Evolutionary conservation across 805 yeast genomes (phyloP).

Genomic region (Nakazawaea siamensis): DNA sequence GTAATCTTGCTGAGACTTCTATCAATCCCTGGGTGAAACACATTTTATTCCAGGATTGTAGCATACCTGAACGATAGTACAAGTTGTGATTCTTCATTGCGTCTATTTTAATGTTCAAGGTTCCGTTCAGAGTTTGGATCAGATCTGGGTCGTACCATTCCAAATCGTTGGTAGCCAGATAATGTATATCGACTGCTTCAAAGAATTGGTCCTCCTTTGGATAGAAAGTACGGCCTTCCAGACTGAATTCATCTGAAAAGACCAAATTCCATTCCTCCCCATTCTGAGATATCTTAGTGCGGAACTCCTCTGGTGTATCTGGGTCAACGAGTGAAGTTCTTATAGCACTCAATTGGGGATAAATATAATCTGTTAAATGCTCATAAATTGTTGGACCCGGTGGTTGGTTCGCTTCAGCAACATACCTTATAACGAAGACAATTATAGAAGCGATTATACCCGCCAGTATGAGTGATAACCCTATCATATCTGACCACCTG

Average conservation of each 20-base stretch:
- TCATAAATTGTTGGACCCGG: slow-evolving; percentile 21
- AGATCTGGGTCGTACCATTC: slow-evolving; percentile 91
- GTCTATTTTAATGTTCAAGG: slow-evolving; percentile 56
- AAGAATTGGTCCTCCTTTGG: slow-evolving; percentile 80
- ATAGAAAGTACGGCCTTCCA: slow-evolving; percentile 74
- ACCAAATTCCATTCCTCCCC: slow-evolving; percentile 64
- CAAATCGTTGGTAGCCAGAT: slow-evolving; percentile 71
- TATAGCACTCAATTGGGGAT: slow-evolving; percentile 45
- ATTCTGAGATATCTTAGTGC: slow-evolving; percentile 34
- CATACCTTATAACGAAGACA: neutral
- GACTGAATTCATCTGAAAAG: slow-evolving; percentile 77
- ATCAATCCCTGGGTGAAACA: slow-evolving; percentile 72
- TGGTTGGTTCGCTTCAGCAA: slow-evolving; percentile 15
- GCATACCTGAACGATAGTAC: slow-evolving; percentile 76
- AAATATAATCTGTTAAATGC: slow-evolving; percentile 36
- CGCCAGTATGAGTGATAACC: neutral
- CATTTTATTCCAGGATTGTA: slow-evolving; percentile 80
- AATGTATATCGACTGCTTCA: slow-evolving; percentile 67
- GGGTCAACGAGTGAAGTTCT: slow-evolving; percentile 50
- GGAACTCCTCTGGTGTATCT: slow-evolving; percentile 48
- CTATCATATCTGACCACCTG: slow-evolving; percentile 5
- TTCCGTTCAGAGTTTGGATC: slow-evolving; percentile 56
- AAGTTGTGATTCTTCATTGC: slow-evolving; percentile 65
- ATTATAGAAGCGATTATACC: slow-evolving; percentile 1
- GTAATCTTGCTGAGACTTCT: slow-evolving; percentile 64